Conservation (phyloP, 345 rosid species). For the Pugionium dolabratum region DNA sequence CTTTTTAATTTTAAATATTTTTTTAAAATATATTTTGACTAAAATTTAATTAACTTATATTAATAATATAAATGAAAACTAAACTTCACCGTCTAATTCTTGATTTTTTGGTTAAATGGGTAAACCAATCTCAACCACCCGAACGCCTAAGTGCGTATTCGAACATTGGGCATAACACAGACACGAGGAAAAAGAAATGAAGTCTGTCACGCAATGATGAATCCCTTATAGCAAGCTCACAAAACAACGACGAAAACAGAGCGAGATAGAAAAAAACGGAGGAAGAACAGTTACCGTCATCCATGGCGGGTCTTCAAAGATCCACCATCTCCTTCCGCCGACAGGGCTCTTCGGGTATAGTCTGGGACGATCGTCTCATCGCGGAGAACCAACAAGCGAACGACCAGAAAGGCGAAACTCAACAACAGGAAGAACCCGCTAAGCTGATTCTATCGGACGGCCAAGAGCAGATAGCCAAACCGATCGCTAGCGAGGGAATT, state of each 20-base stretch:
- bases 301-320: constrained; percentile 89
- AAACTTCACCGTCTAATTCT: no score
- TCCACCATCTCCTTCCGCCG: constrained; percentile 82
- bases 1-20: no score
- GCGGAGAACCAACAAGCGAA: constrained; percentile 49
- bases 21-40: no score
- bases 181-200: constrained; percentile 13
- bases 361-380: constrained; percentile 78
- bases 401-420: constrained; percentile 31
- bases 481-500: constrained; percentile 23
- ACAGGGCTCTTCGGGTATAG: constrained; percentile 88
- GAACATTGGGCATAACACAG: background rate
- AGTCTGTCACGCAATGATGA: constrained; percentile 26
- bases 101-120: no score
- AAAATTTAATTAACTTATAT: no score
- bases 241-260: background rate
- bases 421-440: constrained; percentile 12
- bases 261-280: constrained; percentile 3
- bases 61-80: no score
- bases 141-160: no score
- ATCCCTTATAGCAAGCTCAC: constrained; percentile 19
- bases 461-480: constrained; percentile 22
- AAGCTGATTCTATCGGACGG: constrained; percentile 17
- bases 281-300: constrained; percentile 22
- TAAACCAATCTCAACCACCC: no score